Evolutionary conservation across 257 asterid species (phyloP).

Genomic region (Solanum piurae): DNA sequence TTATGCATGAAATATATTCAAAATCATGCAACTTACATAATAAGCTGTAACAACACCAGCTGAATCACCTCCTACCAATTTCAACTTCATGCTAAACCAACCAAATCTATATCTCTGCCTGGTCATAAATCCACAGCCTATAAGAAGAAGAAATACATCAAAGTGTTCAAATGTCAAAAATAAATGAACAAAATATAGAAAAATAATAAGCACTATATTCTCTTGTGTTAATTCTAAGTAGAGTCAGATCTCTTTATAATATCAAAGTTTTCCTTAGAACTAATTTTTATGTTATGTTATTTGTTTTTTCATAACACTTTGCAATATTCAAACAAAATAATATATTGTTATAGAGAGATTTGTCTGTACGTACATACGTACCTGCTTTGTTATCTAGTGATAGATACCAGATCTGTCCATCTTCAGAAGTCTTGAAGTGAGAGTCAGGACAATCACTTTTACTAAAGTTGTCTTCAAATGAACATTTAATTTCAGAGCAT

Average conservation of each 20-base stretch:
- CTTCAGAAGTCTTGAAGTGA: slow-evolving; percentile 75
- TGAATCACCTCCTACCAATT: slow-evolving; percentile 80
- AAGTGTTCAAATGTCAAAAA: neutral
- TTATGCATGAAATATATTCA: neutral
- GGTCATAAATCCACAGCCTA: slow-evolving; percentile 88
- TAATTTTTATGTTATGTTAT: neutral
- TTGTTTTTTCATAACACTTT: neutral
- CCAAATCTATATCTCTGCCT: slow-evolving; percentile 83
- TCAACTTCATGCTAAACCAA: slow-evolving; percentile 95
- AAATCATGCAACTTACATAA: slow-evolving; percentile 39
- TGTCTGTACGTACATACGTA: neutral
- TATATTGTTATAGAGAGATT: neutral
- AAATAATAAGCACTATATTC: neutral
- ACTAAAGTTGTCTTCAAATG: slow-evolving; percentile 62
- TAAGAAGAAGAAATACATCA: neutral
- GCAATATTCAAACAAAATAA: no score
- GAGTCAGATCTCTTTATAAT: neutral
- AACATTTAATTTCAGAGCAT: slow-evolving; percentile 7
- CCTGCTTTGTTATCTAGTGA: slow-evolving; percentile 67
- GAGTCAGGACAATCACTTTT: slow-evolving; percentile 58
- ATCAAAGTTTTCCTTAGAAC: neutral
- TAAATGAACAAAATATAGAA: no score
- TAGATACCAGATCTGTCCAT: slow-evolving; percentile 85
- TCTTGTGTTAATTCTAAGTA: neutral
- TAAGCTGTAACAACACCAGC: slow-evolving; percentile 96